These are phyloP conservation scores for Diaporthe sp. DNA, from an alignment of 2,329 filamentous ascomycete genomes.

Conservation along the genomic window DNA sequence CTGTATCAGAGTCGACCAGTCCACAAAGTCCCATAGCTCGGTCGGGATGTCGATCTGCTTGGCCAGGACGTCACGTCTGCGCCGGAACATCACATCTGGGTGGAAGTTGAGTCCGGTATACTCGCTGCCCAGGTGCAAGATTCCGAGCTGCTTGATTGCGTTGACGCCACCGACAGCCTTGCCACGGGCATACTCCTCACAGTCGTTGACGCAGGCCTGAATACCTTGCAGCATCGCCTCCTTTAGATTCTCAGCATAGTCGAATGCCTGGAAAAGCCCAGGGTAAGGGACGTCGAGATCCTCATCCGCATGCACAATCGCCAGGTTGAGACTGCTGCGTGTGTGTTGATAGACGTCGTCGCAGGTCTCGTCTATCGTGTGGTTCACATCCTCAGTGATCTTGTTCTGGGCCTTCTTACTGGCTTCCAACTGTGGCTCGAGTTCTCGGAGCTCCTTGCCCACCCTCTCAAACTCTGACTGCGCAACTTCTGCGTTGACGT, in stretches of 20 bases:
- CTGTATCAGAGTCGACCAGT: constrained; percentile 84
- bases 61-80: constrained; percentile 82
- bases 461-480: constrained; percentile 87
- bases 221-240: constrained; percentile 92
- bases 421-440: constrained; percentile 87
- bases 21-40: constrained; percentile 93
- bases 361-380: constrained; percentile 85
- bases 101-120: constrained; percentile 89
- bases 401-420: constrained; percentile 83
- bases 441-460: constrained; percentile 79
- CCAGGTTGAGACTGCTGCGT: constrained; percentile 76
- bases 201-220: constrained; percentile 78
- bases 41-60: constrained; percentile 89
- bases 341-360: constrained; percentile 88
- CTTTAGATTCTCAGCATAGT: constrained; percentile 94
- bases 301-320: constrained; percentile 82
- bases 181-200: constrained; percentile 86
- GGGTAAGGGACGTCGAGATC: constrained; percentile 88
- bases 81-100: constrained; percentile 92
- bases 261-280: constrained; percentile 84
- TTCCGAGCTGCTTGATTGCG: constrained; percentile 86
- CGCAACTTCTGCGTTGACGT: constrained; percentile 88
- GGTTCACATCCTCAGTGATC: constrained; percentile 83
- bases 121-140: constrained; percentile 88
- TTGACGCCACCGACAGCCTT: constrained; percentile 85